Base-by-base conservation (phyloP, 768 basidiomycete genomes). In the Paxillus ammoniavirescens region DNA sequence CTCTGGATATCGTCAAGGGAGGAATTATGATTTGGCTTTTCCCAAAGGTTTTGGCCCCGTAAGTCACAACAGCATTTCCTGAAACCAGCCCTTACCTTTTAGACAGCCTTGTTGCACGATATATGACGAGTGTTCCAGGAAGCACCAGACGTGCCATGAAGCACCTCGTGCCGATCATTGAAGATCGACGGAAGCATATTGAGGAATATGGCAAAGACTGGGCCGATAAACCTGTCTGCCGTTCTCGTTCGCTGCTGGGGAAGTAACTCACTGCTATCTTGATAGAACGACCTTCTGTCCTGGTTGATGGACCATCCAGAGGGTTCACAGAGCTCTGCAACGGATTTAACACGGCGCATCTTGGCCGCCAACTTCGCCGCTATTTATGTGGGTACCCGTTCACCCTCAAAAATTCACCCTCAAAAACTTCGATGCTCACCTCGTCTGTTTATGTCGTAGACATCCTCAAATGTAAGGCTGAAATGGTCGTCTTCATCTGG, bases 11-110 rank as follows among this genome's bases (percentile, higher is more conserved):
- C 21, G 21, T 21, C 21, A 21, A 21, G 21, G 21, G 21, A 17
- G 60, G 56, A 0, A 30, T 28, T 1, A 28, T 71, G 5, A 53
- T 76, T 17, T 50, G 53, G 12, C 26, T 66, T 0, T 66, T 74
- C 38, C 78, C 77, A 2, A 35, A 52, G 2, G 62, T 68, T 18
- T 37, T 75, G 44, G 63, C 64, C 53, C 67, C 68, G 73, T 73
- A 48, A 53, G 64, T 58, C 21, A 21, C 8, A 7, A 31, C 30
- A 2, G 5, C 30, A 7, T 31, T 7, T 49, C 6, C 4, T 50
- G 42, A 52, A 36, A 21, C 21, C 21, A 3, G 21, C 21, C 21
- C 21, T 21, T 21, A 21, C 21, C 21, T 21, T 21, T 21, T 21
- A 1, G 21, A 21, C 21, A 21, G 21, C 21, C 21, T 21, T 21